These are phyloP conservation scores for Ogataea allantospora DNA, from an alignment of 805 yeast genomes.

Conservation along the genomic window DNA sequence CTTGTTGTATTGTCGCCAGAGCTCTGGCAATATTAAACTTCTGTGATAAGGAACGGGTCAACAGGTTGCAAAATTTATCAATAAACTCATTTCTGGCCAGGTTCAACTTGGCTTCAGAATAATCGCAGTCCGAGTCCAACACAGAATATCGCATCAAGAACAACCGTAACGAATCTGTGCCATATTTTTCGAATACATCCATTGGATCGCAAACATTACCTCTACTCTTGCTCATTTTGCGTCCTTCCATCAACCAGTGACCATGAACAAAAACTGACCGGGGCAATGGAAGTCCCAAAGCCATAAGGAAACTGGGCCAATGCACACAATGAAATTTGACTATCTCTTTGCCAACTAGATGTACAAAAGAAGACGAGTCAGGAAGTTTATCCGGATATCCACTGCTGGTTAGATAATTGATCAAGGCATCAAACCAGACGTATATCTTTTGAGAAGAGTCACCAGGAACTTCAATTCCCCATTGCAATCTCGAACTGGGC, in stretches of 20 bases:
- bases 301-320: slow-evolving; percentile 92
- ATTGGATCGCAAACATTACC: slow-evolving; percentile 95
- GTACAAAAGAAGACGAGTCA: slow-evolving; percentile 42
- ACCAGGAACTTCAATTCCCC: slow-evolving; percentile 91
- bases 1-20: slow-evolving; percentile 25
- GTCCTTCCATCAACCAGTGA: slow-evolving; percentile 89
- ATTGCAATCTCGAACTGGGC: slow-evolving; percentile 69
- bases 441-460: slow-evolving; percentile 78
- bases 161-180: slow-evolving; percentile 70
- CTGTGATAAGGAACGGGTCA: slow-evolving; percentile 69
- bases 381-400: slow-evolving; percentile 49
- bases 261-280: slow-evolving; percentile 81
- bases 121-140: slow-evolving; percentile 76
- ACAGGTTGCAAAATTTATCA: slow-evolving; percentile 80
- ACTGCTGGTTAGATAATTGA: slow-evolving; percentile 72
- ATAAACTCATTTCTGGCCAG: slow-evolving; percentile 62
- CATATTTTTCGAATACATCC: slow-evolving; percentile 58
- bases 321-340: slow-evolving; percentile 83
- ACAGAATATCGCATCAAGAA: slow-evolving; percentile 75
- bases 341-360: slow-evolving; percentile 91
- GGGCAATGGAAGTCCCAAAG: slow-evolving; percentile 73
- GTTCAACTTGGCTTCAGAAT: slow-evolving; percentile 54
- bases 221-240: slow-evolving; percentile 88
- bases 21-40: slow-evolving; percentile 60
- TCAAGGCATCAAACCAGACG: slow-evolving; percentile 96